Evolutionary conservation across 441 rosid genomes (phyloP).

Genomic region (Brassica hybrid): DNA sequence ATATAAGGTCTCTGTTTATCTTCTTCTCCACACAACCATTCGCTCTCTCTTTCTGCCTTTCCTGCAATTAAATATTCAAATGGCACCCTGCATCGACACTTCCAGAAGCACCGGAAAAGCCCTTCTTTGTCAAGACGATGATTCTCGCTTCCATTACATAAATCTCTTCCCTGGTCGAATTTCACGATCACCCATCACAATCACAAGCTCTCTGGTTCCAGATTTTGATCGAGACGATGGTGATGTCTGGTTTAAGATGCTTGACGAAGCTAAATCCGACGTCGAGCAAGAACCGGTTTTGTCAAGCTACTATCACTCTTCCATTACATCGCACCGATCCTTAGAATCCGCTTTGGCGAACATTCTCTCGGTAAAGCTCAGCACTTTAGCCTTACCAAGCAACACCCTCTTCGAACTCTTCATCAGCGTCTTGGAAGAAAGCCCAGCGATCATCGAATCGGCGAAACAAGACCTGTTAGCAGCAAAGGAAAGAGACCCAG

Average conservation of each 20-base stretch:
- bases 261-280: conserved; percentile 65
- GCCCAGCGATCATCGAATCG: conserved; percentile 50
- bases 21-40: background rate
- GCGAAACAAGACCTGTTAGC: conserved; percentile 68
- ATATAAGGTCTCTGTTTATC: background rate
- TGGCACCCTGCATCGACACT: conserved; percentile 8
- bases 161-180: conserved; percentile 4
- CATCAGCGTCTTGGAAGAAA: conserved; percentile 55
- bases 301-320: conserved; percentile 58
- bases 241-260: conserved; percentile 63
- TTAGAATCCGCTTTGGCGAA: conserved; percentile 64
- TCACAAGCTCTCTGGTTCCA: background rate
- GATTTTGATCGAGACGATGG: background rate
- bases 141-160: conserved; percentile 2
- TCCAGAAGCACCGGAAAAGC: background rate
- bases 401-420: conserved; percentile 65
- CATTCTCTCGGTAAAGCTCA: conserved; percentile 65
- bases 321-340: conserved; percentile 62
- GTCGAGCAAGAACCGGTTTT: conserved; percentile 65
- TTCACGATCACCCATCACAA: conserved; percentile 1
- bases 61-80: background rate
- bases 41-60: background rate
- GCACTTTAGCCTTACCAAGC: conserved; percentile 53
- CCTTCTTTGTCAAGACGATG: conserved; percentile 2
- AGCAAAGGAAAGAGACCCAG: conserved; percentile 78